Evolutionary conservation across 441 rosid genomes (phyloP), one percentile per base, ranked within the genome.

Genomic region (Macaranga tanarius): DNA sequence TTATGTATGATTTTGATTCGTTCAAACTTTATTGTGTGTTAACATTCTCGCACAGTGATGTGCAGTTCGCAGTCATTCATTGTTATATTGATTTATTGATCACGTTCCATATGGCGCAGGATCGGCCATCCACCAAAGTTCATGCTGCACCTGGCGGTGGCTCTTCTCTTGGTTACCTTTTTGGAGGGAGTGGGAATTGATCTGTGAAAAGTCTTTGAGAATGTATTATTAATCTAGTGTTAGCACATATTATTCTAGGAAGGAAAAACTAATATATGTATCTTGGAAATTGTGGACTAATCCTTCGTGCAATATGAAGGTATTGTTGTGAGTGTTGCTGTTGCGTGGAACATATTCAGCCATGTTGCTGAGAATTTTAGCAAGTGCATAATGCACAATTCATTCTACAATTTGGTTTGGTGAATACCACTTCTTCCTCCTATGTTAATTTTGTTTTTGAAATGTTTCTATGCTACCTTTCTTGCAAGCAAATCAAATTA

Each of bases 121-220:
- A 88, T 20, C 87, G 96, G 40, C 92, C 93, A 7, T 82, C 90
- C 8, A 90, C 93, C 17, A 90, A 87, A 73, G 90, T 90, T 76
- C 89, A 85, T 77, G 86, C 89, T 55, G 90, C 92, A 57, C 90
- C 93, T 0, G 96, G 93, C 10, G 96, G 92, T 34, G 88, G 89
- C 78, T 90, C 93, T 67, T 89, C 93, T 54, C 77, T 90, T 19
- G 88, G 76, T 45, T 90, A 88, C 75, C 88, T 88, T 66, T 86
- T 90, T 62, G 90, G 96, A 7, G 86, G 87, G 50, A 71, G 66
- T 5, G 83, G 74, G n/a, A 83, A 86, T 23, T 78, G 80, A 83
- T 44, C 50, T 62, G 68, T 55, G 62, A 11, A 28, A 28, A 45
- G 4, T 7, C 25, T 17, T 23, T 22, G 44, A 40, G 23, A 67